Conservation (phyloP, 148 eudicot species). For the Spergularia bocconei region DNA sequence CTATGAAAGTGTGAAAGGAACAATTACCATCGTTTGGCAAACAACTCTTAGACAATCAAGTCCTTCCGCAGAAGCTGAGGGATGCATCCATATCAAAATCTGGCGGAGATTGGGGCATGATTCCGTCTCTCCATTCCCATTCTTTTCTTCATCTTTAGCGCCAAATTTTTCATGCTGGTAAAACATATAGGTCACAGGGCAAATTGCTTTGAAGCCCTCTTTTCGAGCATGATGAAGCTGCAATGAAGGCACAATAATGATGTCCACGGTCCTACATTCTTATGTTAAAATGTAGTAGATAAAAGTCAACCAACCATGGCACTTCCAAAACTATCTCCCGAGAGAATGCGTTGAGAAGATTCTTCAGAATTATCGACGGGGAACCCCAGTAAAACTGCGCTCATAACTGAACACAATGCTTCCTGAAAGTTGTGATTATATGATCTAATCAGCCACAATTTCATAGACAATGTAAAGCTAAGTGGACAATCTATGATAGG, state of each 20-base stretch:
- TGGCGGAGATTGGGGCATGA: slow-evolving; percentile 33
- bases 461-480: background rate
- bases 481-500: background rate
- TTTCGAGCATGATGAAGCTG: slow-evolving; percentile 62
- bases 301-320: slow-evolving; percentile 62
- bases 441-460: background rate
- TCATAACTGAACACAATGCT: slow-evolving; percentile 45
- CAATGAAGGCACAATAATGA: slow-evolving; percentile 26
- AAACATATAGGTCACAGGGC: slow-evolving; percentile 75
- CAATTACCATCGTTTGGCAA: slow-evolving; percentile 58
- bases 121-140: slow-evolving; percentile 18
- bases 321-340: slow-evolving; percentile 52
- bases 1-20: background rate
- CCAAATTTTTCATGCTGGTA: slow-evolving; percentile 24
- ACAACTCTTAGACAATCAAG: slow-evolving; percentile 51
- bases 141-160: slow-evolving; percentile 17
- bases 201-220: slow-evolving; percentile 44
- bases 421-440: slow-evolving; percentile 41
- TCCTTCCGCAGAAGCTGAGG: slow-evolving; percentile 69
- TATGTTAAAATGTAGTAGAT: background rate
- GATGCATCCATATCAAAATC: slow-evolving; percentile 91
- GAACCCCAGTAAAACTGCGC: slow-evolving; percentile 46
- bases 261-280: background rate
- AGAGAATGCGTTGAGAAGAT: slow-evolving; percentile 30
- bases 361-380: slow-evolving; percentile 36